These are phyloP conservation scores for Canavalia gladiata DNA, from an alignment of 306 rosid species.

Conservation along the genomic window DNA sequence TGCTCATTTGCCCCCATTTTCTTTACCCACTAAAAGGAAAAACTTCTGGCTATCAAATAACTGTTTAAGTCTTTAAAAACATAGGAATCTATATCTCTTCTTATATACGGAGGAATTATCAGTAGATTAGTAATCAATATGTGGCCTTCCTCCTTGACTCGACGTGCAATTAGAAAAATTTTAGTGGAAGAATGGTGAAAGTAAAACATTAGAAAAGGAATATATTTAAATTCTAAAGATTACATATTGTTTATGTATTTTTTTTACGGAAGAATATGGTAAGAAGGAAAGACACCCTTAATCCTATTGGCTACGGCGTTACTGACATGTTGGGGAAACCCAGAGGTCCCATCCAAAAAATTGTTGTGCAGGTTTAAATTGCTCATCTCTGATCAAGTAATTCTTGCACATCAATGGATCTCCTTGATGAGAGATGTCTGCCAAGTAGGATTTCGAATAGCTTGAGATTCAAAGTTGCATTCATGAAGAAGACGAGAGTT, in stretches of 20 bases:
- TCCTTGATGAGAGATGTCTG: too few relatives aligned
- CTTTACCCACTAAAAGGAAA: slow-evolving; percentile 20
- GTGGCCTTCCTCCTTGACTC: slow-evolving; percentile 1
- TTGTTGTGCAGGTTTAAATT: too few relatives aligned
- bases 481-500: too few relatives aligned
- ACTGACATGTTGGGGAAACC: too few relatives aligned
- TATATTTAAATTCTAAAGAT: not conserved
- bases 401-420: too few relatives aligned
- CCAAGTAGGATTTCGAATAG: too few relatives aligned
- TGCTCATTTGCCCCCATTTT: slow-evolving; percentile 35
- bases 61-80: slow-evolving; percentile 7
- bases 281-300: too few relatives aligned
- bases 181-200: not conserved
- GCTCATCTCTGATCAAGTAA: too few relatives aligned
- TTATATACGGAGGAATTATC: not conserved
- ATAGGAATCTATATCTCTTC: not conserved
- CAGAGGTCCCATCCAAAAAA: too few relatives aligned
- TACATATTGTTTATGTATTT: not conserved
- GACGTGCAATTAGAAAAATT: not conserved
- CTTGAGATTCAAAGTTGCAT: too few relatives aligned
- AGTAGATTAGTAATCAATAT: slow-evolving; percentile 2
- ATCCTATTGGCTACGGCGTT: too few relatives aligned
- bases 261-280: too few relatives aligned
- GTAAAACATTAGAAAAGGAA: not conserved
- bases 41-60: slow-evolving; percentile 31